Conservation (phyloP, 129 eudicot genomes). For the Erigeron canadensis region DNA sequence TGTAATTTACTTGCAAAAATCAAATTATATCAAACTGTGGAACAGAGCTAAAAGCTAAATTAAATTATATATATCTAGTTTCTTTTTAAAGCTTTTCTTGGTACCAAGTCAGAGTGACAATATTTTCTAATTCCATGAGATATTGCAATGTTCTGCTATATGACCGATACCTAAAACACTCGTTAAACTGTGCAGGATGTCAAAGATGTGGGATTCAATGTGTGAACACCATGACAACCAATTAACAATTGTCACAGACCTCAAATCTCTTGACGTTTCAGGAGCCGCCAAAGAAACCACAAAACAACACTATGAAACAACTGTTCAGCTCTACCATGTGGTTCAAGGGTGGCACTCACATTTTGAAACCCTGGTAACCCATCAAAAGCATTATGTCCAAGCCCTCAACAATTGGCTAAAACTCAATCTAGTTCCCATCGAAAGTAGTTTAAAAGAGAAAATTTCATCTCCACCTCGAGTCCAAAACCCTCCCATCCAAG, state of each 20-base stretch:
- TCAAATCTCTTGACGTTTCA: constrained; percentile 64
- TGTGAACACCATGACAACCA: constrained; percentile 60
- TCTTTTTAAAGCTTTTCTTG: neutral
- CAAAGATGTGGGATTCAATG: constrained; percentile 92
- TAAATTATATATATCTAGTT: neutral
- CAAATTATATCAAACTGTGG: neutral
- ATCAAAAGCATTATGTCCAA: constrained; percentile 67
- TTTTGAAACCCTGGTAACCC: constrained; percentile 71
- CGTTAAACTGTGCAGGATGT: constrained; percentile 57
- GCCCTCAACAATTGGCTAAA: constrained; percentile 82
- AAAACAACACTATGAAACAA: constrained; percentile 70
- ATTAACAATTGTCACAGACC: constrained; percentile 50
- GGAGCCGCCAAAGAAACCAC: constrained; percentile 68
- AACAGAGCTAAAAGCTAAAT: neutral
- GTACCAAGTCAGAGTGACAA: neutral
- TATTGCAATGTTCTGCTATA: neutral
- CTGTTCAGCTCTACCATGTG: constrained; percentile 62
- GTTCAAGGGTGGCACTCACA: constrained; percentile 75
- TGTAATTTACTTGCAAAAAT: neutral
- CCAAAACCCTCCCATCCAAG: constrained; percentile 71
- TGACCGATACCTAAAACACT: constrained; percentile 20
- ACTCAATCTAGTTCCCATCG: constrained; percentile 80
- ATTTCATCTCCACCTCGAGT: constrained; percentile 77
- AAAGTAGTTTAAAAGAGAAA: constrained; percentile 79
- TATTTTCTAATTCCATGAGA: neutral